These are phyloP conservation scores for Fusarium oligoseptatum DNA, from an alignment of 2,329 filamentous ascomycete genomes.

Conservation along the genomic window DNA sequence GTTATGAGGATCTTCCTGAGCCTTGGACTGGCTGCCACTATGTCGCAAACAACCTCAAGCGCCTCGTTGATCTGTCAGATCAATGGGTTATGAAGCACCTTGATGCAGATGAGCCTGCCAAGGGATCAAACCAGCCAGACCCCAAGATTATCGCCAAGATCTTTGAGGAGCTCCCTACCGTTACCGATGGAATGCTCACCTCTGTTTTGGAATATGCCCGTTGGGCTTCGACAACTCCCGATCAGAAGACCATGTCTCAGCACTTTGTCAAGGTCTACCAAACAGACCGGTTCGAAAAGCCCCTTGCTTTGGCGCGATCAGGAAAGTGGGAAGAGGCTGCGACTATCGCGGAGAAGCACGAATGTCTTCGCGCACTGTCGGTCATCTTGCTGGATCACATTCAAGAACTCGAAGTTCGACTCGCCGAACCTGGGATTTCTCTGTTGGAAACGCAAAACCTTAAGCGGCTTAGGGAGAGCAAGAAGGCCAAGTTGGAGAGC, in stretches of 20 bases:
- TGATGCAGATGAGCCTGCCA: conserved; percentile 48
- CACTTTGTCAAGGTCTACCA: conserved; percentile 63
- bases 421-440: conserved; percentile 47
- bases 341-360: conserved; percentile 70
- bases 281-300: conserved; percentile 64
- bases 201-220: conserved; percentile 66
- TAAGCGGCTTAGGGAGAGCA: conserved; percentile 54
- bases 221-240: conserved; percentile 62
- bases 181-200: conserved; percentile 69
- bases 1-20: conserved; percentile 78
- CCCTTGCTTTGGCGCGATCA: conserved; percentile 66
- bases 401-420: conserved; percentile 51
- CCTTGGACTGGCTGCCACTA: conserved; percentile 86
- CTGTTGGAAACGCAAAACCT: conserved; percentile 47
- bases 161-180: conserved; percentile 61
- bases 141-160: conserved; percentile 59
- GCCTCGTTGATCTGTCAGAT: conserved; percentile 69
- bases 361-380: conserved; percentile 67
- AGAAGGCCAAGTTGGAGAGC: conserved; percentile 62
- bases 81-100: conserved; percentile 67
- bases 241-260: conserved; percentile 59
- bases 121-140: conserved; percentile 53
- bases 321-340: conserved; percentile 70
- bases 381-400: conserved; percentile 69
- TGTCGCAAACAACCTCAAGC: conserved; percentile 72